Base-by-base conservation (phyloP, 2,329 filamentous ascomycete species). In the Cladosporium phlei region DNA sequence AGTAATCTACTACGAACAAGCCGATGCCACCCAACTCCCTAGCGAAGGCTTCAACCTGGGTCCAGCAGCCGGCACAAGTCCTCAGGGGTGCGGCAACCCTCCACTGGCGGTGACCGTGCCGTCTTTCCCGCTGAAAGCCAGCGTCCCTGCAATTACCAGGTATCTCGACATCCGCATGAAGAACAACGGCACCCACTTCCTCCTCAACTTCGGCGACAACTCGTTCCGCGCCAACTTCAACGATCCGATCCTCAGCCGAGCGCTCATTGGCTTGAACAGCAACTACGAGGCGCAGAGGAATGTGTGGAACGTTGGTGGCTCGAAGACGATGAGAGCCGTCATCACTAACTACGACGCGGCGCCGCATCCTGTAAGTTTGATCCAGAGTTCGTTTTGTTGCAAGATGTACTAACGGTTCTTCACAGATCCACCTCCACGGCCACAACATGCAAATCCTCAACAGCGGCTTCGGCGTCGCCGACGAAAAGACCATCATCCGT, bases 391-490 rank as follows among this genome's bases (percentile, higher is more conserved):
- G n/a, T n/a, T n/a, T n/a, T n/a, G n/a, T n/a, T n/a, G n/a, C n/a
- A n/a, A n/a, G n/a, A n/a, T n/a, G 12, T 3, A n/a, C 35, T 38
- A 6, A 38, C 4, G 12, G 12, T 4, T 38, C 24, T 6, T 11
- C 5, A 3, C 10, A 38, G 24, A 38, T 38, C 14, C 82, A 87
- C 66, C 82, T 82, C 7, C 48, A 60, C 57, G 81, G 81, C 9
- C 47, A 55, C 50, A 37, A 88, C 67, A 83, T 87, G 69, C 82
- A 80, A 58, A 67, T 88, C 38, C 71, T 88, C 1, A 69, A 77
- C 30, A 74, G 76, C 63, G 66, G 76, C 52, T 52, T 67, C 55
- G 54, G 67, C 6, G 53, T 48, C 14, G 69, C 62, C 62, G 58
- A 67, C 38, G 64, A 62, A 17, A 53, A 56, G 4, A 38, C 22